A percentile compares a stretch with the other conserved stretches of the same genome.
Conservation (phyloP, 2,329 filamentous ascomycete genomes). For the Clarireedia homoeocarpa region DNA sequence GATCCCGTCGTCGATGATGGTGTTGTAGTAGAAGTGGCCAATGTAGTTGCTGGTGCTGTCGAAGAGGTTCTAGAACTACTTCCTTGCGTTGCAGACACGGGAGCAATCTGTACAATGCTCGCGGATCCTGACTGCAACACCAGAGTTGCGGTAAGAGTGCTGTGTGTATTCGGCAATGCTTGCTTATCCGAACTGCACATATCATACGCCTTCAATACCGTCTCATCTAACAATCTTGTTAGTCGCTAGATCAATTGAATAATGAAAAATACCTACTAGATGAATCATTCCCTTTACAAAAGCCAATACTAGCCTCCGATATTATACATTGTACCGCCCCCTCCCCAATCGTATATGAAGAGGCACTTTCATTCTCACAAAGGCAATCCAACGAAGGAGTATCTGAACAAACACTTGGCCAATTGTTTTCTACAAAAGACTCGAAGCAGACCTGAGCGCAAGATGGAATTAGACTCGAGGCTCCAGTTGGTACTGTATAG, state of each 20-base stretch:
- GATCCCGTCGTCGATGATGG: slow-evolving; percentile 8
- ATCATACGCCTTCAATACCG: slow-evolving; percentile 42
- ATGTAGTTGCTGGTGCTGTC: slow-evolving; percentile 5
- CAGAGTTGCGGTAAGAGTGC: slow-evolving; percentile 50
- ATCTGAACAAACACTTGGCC: slow-evolving; percentile 41
- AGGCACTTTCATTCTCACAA: slow-evolving; percentile 50
- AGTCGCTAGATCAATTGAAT: not conserved
- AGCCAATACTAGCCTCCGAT: slow-evolving; percentile 40
- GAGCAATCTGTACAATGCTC: slow-evolving; percentile 28
- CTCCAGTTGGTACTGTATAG: slow-evolving; percentile 20
- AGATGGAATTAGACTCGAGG: slow-evolving; percentile 26
- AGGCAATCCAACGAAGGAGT: slow-evolving; percentile 52
- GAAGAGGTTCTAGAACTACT: slow-evolving; percentile 14
- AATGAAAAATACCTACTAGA: slow-evolving; percentile 2
- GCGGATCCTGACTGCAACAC: slow-evolving; percentile 33
- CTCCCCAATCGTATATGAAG: slow-evolving; percentile 65
- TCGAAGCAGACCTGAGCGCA: slow-evolving; percentile 56
- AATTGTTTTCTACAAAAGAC: slow-evolving; percentile 55
- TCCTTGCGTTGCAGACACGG: slow-evolving; percentile 15
- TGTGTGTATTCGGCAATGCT: slow-evolving; percentile 50
- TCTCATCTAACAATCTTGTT: slow-evolving; percentile 29
- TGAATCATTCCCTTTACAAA: slow-evolving; percentile 42
- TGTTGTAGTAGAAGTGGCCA: slow-evolving; percentile 7
- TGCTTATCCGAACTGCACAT: slow-evolving; percentile 48
- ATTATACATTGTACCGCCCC: slow-evolving; percentile 60